Conservation (phyloP, 257 asterid genomes). For the Solanum arcanum region DNA sequence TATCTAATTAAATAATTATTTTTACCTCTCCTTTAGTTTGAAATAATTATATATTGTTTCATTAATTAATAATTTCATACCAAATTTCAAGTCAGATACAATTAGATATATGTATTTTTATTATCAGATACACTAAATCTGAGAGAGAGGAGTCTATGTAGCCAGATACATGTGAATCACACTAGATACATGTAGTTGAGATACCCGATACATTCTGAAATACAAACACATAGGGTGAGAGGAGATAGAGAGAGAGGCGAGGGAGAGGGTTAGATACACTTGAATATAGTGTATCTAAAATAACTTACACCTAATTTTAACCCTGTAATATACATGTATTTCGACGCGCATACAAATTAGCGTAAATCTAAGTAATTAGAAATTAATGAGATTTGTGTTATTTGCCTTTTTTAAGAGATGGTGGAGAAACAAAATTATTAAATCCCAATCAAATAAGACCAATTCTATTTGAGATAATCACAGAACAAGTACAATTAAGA, state of each 20-base stretch:
- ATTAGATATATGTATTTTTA: no score
- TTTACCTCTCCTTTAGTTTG: background rate
- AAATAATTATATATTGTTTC: no score
- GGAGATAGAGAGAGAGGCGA: background rate
- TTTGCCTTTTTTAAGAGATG: background rate
- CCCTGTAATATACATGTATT: background rate
- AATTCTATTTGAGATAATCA: background rate
- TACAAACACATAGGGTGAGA: background rate
- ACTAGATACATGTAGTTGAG: background rate
- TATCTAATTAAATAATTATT: background rate
- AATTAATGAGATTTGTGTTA: background rate
- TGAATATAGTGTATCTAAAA: no score
- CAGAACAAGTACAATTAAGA: background rate
- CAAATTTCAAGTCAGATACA: no score
- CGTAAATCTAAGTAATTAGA: no score
- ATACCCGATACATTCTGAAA: no score
- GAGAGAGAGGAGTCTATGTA: background rate
- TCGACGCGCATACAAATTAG: no score
- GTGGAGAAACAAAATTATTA: background rate
- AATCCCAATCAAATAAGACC: background rate
- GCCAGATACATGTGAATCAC: no score
- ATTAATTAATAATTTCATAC: background rate
- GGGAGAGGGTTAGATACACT: background rate
- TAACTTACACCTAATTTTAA: background rate
- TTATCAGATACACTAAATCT: background rate